Percentiles rank a stretch among this genome's conserved stretches.
Conservation (phyloP, 176 grass and related monocot genomes). For the Paspalum notatum region DNA sequence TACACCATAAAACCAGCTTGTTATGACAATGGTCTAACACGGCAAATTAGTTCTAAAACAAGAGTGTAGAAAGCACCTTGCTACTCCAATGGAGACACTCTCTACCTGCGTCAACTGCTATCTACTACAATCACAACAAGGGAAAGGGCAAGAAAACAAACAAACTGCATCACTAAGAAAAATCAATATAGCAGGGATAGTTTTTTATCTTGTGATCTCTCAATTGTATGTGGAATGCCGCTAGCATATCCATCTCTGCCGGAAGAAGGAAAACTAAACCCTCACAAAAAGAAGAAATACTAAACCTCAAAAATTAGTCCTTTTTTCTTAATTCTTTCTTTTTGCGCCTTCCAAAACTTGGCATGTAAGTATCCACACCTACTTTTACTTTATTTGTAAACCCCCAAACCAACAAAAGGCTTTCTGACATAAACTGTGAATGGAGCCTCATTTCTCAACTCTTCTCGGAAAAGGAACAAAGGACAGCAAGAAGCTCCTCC, state of each 20-base stretch:
- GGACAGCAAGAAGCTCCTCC: not conserved
- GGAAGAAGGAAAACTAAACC: slow-evolving; percentile 19
- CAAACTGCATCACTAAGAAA: not conserved
- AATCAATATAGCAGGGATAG: not conserved
- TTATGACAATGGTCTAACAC: too few species aligned
- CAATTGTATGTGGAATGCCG: slow-evolving; percentile 34
- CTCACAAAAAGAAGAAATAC: not conserved
- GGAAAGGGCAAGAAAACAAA: too few species aligned
- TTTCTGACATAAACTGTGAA: not conserved
- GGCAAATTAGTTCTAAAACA: too few species aligned
- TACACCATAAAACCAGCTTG: too few species aligned
- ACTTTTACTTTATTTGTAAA: slow-evolving; percentile 16
- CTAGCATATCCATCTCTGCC: slow-evolving; percentile 30
- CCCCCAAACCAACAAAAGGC: slow-evolving; percentile 26
- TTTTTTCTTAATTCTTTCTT: not conserved
- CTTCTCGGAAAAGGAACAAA: not conserved
- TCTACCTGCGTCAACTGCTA: too few species aligned
- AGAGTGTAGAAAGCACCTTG: too few species aligned
- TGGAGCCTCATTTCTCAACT: not conserved
- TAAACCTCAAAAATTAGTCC: too few species aligned
- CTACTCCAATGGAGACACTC: too few species aligned
- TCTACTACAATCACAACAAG: too few species aligned
- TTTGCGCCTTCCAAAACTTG: slow-evolving; percentile 43
- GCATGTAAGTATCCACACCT: slow-evolving; percentile 20
- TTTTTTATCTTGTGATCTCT: slow-evolving; percentile 4